Base-by-base conservation (phyloP, 2,329 filamentous ascomycete genomes). In the Tolypocladium guangdongense region DNA sequence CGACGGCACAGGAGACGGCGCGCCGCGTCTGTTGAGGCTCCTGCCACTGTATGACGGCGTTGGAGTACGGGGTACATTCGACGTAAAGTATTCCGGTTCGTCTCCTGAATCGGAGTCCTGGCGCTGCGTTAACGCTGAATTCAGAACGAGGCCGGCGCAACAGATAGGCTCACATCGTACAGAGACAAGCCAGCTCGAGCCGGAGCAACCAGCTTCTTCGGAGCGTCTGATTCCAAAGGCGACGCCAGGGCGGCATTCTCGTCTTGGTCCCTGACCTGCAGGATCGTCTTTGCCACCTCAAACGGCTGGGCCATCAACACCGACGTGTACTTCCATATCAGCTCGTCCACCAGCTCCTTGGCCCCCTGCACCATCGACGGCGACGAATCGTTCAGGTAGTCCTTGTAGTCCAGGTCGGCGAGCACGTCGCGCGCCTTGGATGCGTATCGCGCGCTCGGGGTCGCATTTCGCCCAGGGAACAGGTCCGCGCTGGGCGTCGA, bases 261-360 rank as follows among this genome's bases (percentile, higher is more conserved):
- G 59, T 80, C 78, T 62, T 84, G 80, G 57, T 69, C 72, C 59
- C 78, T 82, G 51, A 90, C 83, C 71, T 99, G 93, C 61, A 99
- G 73, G 53, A 97, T 82, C 16, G 86, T 93, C 78, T 96, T 97
- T 64, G 92, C 90, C 54, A 96, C 91, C 75, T 97, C 93, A 68
- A 99, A 97, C 16, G 93, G 93, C 71, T 99, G 93, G 52, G 90
- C 87, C 66, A 96, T 84, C 64, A 97, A 71, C 27, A 96, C 85
- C 54, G 86, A 90, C 16, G 86, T 87, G 72, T 99, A 99, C 66
- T 93, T 92, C 84, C 91, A 95, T 68, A 95, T 67, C 59, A 93
- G 82, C 67, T 91, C 86, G 66, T 97, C 90, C 49, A 96, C 66
- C 56, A 95, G 73, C 57, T 86, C 84, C 66, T 87, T 88, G 45